Base-by-base conservation (phyloP, 495 filamentous ascomycete genomes). In the Paragyromitra xinjiangensis region DNA sequence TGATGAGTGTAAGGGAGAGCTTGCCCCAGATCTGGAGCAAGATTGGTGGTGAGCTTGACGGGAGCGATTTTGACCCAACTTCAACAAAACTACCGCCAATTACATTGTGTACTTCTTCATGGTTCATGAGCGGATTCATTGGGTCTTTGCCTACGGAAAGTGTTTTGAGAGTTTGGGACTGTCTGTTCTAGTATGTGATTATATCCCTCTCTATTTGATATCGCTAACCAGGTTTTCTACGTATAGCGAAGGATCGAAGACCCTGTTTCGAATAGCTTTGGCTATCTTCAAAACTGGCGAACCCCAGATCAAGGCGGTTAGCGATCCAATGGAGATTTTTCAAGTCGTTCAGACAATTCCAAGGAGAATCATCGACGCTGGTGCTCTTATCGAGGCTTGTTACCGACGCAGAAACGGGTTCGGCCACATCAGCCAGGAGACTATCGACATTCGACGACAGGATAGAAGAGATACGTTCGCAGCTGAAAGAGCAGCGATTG, bases 71-170 rank as follows among this genome's bases (percentile, higher is more conserved):
- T 71, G 84, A 86, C 24, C 83, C 87, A 19, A 87, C 85, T 24
- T 86, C 87, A 44, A 85, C 85, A 74, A 87, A 88, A 2, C 85
- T 97, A 7, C 95, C 95, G 0, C 93, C 95, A 11, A 94, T 99
- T 78, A 94, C 93, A 8, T 88, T 99, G 1, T 95, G 94, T 73
- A 91, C 94, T 80, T 97, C 94, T 1, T 91, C 94, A n/a, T 99
- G 95, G 95, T 96, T 99, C 83, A 99, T 99, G 95, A 94, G 91
- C 16, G 91, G 94, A 56, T 98, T 95, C 83, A 95, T 98, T 83
- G 94, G 94, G 45, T 97, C 91, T 0, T 84, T 99, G 37, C 95
- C 95, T 19, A 92, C 96, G 77, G 95, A 99, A 82, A 91, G 92
- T 50, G 93, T 92, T 0, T 86, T 98, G 14, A 91, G 95, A 22